phyloP scores from a whole-genome alignment of 2,329 filamentous ascomycete genomes.

The Colletotrichum costaricense region DNA sequence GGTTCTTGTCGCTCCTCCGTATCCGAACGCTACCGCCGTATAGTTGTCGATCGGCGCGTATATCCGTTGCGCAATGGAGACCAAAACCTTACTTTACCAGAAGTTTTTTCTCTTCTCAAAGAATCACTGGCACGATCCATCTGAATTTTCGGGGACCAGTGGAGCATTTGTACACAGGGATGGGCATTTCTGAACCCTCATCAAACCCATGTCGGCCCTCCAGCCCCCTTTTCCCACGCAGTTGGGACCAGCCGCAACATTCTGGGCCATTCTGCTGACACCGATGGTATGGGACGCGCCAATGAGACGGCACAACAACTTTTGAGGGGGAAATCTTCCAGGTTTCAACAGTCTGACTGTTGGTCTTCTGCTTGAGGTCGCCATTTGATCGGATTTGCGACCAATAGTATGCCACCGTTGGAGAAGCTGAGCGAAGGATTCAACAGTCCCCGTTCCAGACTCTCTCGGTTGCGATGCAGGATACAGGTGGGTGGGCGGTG shows the following conservation, averaged over 20 bases:
- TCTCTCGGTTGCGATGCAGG: not conserved
- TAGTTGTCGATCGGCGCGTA: not conserved
- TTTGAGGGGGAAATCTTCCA: not conserved
- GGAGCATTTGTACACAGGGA: slow-evolving; percentile 16
- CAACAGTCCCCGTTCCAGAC: not conserved
- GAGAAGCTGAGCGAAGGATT: slow-evolving; percentile 3
- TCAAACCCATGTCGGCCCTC: slow-evolving; percentile 11
- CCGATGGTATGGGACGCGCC: not conserved
- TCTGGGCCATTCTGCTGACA: not conserved
- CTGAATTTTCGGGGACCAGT: slow-evolving; percentile 6
- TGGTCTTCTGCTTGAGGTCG: not conserved
- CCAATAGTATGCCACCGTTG: slow-evolving; percentile 12
- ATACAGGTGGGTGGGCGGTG: not conserved
- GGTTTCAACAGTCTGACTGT: not conserved
- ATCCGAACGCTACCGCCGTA: not conserved
- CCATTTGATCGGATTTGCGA: not conserved
- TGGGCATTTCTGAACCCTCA: not conserved
- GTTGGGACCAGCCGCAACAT: slow-evolving; percentile 1
- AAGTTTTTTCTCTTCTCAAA: not conserved
- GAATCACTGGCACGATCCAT: not conserved
- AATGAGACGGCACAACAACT: not conserved
- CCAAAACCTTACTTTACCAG: not conserved
- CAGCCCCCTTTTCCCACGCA: slow-evolving; percentile 10
- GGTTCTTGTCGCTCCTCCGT: not conserved
- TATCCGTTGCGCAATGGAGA: not conserved